Percentiles rank a stretch among this genome's conserved stretches.
phyloP scores from a whole-genome alignment of 805 yeast species.

The Wickerhamomyces hampshirensis region DNA sequence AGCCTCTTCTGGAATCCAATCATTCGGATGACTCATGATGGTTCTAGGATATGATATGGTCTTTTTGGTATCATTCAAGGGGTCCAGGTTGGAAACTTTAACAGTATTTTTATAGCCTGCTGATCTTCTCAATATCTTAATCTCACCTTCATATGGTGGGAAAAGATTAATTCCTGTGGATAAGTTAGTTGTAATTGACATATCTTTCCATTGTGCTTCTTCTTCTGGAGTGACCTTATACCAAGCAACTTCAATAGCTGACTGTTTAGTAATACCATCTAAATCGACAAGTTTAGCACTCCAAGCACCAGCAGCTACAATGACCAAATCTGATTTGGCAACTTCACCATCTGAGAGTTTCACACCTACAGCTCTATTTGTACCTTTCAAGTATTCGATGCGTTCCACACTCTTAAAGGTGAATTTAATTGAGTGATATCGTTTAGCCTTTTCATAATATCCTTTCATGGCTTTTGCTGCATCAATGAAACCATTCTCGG shows the following conservation, averaged over 20 bases:
- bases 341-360: conserved; percentile 7
- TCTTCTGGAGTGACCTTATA: conserved; percentile 13
- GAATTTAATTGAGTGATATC: conserved; percentile 2
- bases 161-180: conserved; percentile 15
- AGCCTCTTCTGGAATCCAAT: conserved; percentile 15
- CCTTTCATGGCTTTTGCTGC: conserved; percentile 11
- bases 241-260: conserved; percentile 18
- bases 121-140: conserved; percentile 14
- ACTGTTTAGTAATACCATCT: conserved; percentile 7
- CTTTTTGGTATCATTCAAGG: neutral
- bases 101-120: conserved; percentile 12
- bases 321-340: conserved; percentile 7
- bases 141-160: conserved; percentile 15
- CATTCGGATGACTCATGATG: conserved; percentile 8
- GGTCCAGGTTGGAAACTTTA: conserved; percentile 1
- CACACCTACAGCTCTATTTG: conserved; percentile 10
- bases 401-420: conserved; percentile 12
- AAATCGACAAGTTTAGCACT: conserved; percentile 13
- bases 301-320: conserved; percentile 19
- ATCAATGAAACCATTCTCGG: conserved; percentile 13
- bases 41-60: conserved; percentile 12
- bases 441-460: conserved; percentile 13
- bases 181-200: conserved; percentile 16
- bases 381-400: conserved; percentile 5
- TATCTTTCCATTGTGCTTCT: conserved; percentile 5